Conservation (phyloP, 495 filamentous ascomycete species). For the Talaromyces nanjingensis region DNA sequence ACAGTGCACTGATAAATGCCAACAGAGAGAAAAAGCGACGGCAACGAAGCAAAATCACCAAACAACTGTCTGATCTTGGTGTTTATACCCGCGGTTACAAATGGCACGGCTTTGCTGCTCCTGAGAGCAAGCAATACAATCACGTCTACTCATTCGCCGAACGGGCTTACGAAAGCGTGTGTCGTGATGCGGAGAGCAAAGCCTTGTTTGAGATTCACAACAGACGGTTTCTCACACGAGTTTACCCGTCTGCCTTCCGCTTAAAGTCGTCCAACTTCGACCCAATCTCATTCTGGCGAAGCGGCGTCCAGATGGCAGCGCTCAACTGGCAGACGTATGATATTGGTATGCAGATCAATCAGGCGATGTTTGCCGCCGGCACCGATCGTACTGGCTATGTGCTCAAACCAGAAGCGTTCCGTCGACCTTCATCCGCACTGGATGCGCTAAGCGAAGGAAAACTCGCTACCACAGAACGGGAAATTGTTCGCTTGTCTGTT, state of each 20-base stretch:
- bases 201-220: slow-evolving; percentile 79
- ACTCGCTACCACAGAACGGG: slow-evolving; percentile 46
- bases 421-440: slow-evolving; percentile 43
- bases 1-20: slow-evolving; percentile 30
- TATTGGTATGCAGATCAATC: slow-evolving; percentile 87
- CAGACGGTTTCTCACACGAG: slow-evolving; percentile 81
- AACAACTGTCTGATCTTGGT: slow-evolving; percentile 74
- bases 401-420: slow-evolving; percentile 81
- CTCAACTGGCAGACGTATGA: slow-evolving; percentile 99
- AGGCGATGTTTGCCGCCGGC: slow-evolving; percentile 96
- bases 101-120: slow-evolving; percentile 64
- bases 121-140: slow-evolving; percentile 77
- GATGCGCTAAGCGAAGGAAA: slow-evolving; percentile 29
- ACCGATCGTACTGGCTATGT: slow-evolving; percentile 85
- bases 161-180: slow-evolving; percentile 70
- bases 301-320: slow-evolving; percentile 93
- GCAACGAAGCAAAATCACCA: slow-evolving; percentile 78
- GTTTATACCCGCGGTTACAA: slow-evolving; percentile 87
- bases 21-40: slow-evolving; percentile 49
- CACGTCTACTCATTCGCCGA: slow-evolving; percentile 94
- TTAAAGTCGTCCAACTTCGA: slow-evolving; percentile 87
- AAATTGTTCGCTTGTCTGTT: slow-evolving; percentile 74
- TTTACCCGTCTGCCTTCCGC: slow-evolving; percentile 79
- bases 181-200: slow-evolving; percentile 63
- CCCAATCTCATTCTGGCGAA: slow-evolving; percentile 84